Base-by-base conservation (phyloP, 305 asterid species). In the Caryopteris hybrid region DNA sequence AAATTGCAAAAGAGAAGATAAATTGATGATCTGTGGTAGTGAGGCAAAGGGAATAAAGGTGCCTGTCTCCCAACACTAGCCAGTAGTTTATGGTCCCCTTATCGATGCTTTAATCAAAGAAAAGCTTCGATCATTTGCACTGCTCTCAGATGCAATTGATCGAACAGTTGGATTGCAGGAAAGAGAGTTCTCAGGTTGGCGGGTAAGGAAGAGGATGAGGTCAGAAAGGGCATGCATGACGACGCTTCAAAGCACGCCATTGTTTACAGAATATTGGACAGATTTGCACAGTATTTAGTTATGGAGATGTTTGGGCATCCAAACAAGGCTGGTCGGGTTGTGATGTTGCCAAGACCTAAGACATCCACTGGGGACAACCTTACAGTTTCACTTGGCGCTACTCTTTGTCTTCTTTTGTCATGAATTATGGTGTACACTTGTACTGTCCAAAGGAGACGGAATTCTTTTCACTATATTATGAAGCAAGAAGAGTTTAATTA, bases 11-110 rank as follows among this genome's bases (percentile, higher is more conserved):
- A 50, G 85, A 80, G 69, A 47, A 21, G 73, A n/a, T n/a, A n/a
- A n/a, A n/a, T n/a, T 42, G 46, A 61, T 74, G 73, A 79, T 83
- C 68, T 74, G 79, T 64, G 77, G 78, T 31, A 48, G 66, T 39
- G 70, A 71, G 83, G 83, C 89, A 88, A 79, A 85, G 77, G 80
- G 96, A 88, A 88, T 91, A 85, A 84, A 85, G 81, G 29, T 39
- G 41, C 3, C 0, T 58, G 58, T 64, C 65, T 75, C 71, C 76
- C n/a, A n/a, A n/a, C n/a, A n/a, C n/a, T n/a, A 18, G 34, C 33
- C 36, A 73, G 17, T 41, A 45, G 63, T 45, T 20, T 38, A 75
- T 79, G 86, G 89, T 75, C 87, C 88, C 80, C 54, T 27, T 33
- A 25, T 42, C 6, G 42, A 33, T 23, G 75, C 80, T 74, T 74